Evolutionary conservation across 371 early-diverging fungal genomes (phyloP).

Genomic region (Dinochytrium kinnereticum): DNA sequence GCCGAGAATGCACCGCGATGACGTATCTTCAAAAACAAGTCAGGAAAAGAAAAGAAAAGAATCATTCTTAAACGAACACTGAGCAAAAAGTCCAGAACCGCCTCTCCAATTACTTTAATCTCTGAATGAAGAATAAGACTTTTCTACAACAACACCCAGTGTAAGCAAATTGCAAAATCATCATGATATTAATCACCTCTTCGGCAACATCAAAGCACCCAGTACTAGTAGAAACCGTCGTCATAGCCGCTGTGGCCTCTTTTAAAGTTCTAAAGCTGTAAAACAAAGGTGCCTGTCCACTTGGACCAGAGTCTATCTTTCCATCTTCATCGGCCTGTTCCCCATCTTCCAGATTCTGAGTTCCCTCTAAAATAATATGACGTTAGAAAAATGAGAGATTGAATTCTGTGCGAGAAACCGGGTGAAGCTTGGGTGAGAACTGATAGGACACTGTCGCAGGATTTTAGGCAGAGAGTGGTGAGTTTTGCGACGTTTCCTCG

Average conservation of each 20-base stretch:
- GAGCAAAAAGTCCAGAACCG: background rate
- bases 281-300: conserved; percentile 78
- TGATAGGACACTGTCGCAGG: conserved; percentile 17
- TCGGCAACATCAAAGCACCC: conserved; percentile 19
- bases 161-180: background rate
- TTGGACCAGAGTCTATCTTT: conserved; percentile 44
- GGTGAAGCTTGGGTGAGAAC: conserved; percentile 47
- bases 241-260: conserved; percentile 65
- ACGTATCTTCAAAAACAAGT: conserved; percentile 63
- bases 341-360: conserved; percentile 64
- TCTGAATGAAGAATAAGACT: background rate
- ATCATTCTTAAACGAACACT: background rate
- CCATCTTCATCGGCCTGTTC: conserved; percentile 34
- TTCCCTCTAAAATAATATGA: conserved; percentile 54
- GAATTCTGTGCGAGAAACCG: too few species aligned
- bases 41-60: conserved; percentile 8
- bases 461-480: conserved; percentile 10
- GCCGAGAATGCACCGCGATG: conserved; percentile 93
- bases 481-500: conserved; percentile 16
- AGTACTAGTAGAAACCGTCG: conserved; percentile 21
- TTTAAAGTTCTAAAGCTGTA: conserved; percentile 94
- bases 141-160: conserved; percentile 10
- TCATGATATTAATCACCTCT: background rate
- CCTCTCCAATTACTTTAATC: background rate
- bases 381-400: conserved; percentile 7